phyloP scores from a whole-genome alignment of 495 filamentous ascomycete genomes.

The Daldinia vernicosa region DNA sequence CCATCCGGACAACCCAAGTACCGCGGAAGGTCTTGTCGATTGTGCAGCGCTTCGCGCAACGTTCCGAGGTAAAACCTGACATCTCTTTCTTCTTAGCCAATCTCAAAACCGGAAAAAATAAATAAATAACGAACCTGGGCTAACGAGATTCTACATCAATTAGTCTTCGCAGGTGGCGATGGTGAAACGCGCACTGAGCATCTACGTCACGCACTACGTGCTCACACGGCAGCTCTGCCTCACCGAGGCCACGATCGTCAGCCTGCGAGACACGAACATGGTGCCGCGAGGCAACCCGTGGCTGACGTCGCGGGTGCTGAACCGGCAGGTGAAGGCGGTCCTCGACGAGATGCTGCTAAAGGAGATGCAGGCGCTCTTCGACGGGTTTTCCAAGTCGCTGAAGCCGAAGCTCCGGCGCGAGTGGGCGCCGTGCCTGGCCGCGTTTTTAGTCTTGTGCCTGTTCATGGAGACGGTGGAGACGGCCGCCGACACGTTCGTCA shows the following conservation, averaged over 20 bases:
- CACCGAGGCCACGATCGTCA: constrained; percentile 48
- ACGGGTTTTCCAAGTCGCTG: constrained; percentile 56
- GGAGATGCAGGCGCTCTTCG: constrained; percentile 57
- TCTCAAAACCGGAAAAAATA: too few species aligned
- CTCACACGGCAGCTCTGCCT: constrained; percentile 60
- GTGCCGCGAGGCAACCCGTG: constrained; percentile 51
- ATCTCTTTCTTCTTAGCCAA: background rate
- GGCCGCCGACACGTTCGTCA: constrained; percentile 59
- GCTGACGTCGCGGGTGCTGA: constrained; percentile 60
- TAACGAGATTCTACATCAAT: background rate
- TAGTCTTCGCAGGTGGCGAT: constrained; percentile 44
- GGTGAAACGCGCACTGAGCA: constrained; percentile 55
- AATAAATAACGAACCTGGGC: background rate
- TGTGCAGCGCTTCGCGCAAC: constrained; percentile 51
- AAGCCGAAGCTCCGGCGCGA: constrained; percentile 58
- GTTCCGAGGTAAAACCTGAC: constrained; percentile 44
- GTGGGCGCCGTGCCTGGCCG: constrained; percentile 62
- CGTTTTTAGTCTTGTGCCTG: constrained; percentile 60
- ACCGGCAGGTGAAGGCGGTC: constrained; percentile 61
- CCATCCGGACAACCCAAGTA: constrained; percentile 51
- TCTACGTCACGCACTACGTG: constrained; percentile 63
- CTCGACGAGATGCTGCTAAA: constrained; percentile 58
- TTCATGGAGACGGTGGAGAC: constrained; percentile 63
- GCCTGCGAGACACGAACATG: constrained; percentile 46
- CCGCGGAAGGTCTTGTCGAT: constrained; percentile 54